These are phyloP conservation scores for Coniochaeta sp. DNA, from an alignment of 2,329 filamentous ascomycete species.

Conservation along the genomic window DNA sequence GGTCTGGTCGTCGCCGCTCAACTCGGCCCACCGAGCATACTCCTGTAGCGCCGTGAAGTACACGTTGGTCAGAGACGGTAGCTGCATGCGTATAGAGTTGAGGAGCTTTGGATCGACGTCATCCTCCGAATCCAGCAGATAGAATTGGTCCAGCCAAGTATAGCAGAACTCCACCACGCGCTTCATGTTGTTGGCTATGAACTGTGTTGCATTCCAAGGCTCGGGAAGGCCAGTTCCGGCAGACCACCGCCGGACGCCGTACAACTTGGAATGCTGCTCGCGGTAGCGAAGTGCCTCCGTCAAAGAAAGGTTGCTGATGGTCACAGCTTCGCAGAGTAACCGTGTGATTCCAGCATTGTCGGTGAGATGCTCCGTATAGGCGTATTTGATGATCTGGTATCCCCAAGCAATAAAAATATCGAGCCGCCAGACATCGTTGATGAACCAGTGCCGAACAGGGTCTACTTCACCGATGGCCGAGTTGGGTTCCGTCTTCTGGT, in stretches of 20 bases:
- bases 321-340: conserved; percentile 60
- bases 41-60: conserved; percentile 50
- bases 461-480: conserved; percentile 65
- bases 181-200: conserved; percentile 54
- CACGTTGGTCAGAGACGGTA: conserved; percentile 45
- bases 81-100: conserved; percentile 36
- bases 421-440: conserved; percentile 65
- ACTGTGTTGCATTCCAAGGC: conserved; percentile 76
- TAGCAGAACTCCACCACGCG: conserved; percentile 52
- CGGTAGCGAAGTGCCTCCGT: conserved; percentile 65
- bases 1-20: conserved; percentile 34
- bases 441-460: conserved; percentile 78
- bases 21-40: conserved; percentile 41
- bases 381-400: conserved; percentile 66
- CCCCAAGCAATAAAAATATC: conserved; percentile 74
- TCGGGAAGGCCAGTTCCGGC: conserved; percentile 63
- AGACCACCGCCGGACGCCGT: conserved; percentile 64
- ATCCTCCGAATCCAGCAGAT: conserved; percentile 16
- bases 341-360: conserved; percentile 48
- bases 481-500: conserved; percentile 64
- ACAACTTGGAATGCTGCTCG: conserved; percentile 58
- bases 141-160: conserved; percentile 46
- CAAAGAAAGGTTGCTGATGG: conserved; percentile 62
- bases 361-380: conserved; percentile 55
- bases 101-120: conserved; percentile 32